Evolutionary conservation across 257 asterid genomes (phyloP), one percentile per base, ranked within the genome.

Genomic region (Craterostigma plantagineum): DNA sequence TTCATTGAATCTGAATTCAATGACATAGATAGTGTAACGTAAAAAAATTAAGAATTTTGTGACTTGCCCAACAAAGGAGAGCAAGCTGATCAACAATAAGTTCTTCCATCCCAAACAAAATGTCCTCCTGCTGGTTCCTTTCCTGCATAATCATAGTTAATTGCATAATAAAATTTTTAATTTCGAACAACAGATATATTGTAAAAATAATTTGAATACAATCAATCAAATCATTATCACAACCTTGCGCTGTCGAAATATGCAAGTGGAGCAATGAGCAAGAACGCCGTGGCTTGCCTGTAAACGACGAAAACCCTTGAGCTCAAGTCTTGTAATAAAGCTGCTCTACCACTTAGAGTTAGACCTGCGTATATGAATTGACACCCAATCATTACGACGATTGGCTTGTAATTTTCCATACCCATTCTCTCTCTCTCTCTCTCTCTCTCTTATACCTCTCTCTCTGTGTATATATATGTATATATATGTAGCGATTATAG

Each of bases 281-380:
- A 39, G 60, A 77, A 59, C 37, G 86, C 93, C 10, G 64, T 16
- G 18, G 44, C 49, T 50, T 81, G 93, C 16, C 82, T 53, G 60
- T 81, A 81, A 34, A 67, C 73, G 14, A 77, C 91, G 58, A 71
- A 81, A 12, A 73, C 78, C 38, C 73, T 60, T 9, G 86, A 59
- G 55, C 76, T 77, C 54, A 71, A 56, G 27, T 71, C 82, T 56
- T 77, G 35, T 43, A 57, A 35, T 36, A 81, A 63, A 15, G 77
- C 64, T 45, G 45, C 57, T 46, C 79, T 65, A 4, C 56, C 50
- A 16, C 49, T 54, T 0, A 80, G 55, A 37, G 72, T 65, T 8
- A 60, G 33, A 43, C 55, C 73, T 53, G 82, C 50, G 57, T 73
- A 69, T 27, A 73, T 34, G 16, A 71, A 56, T 36, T 81, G 93